These are phyloP conservation scores for Monascus purpureus DNA, from an alignment of 495 filamentous ascomycete genomes.

Conservation along the genomic window DNA sequence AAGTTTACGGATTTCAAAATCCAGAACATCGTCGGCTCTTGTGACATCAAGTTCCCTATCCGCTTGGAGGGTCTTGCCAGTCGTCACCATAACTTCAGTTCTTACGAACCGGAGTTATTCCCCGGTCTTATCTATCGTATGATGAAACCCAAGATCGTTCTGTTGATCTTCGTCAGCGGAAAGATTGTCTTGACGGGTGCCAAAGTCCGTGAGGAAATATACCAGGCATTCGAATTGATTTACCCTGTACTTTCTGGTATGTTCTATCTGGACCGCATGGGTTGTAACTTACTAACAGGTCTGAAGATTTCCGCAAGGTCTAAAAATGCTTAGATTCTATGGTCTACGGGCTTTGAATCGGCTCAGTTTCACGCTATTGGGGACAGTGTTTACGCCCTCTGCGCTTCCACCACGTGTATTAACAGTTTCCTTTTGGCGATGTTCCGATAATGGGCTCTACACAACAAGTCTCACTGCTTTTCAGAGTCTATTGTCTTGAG, in stretches of 20 bases:
- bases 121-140: constrained; percentile 99
- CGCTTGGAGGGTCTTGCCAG: constrained; percentile 89
- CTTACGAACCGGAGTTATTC: constrained; percentile 97
- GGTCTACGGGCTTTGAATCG: no score
- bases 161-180: constrained; percentile 95
- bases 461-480: constrained; percentile 9
- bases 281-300: constrained; percentile 16
- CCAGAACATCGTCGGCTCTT: constrained; percentile 98
- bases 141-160: constrained; percentile 99
- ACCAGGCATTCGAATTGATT: constrained; percentile 97
- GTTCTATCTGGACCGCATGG: constrained; percentile 6
- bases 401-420: constrained; percentile 44
- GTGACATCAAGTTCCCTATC: constrained; percentile 99
- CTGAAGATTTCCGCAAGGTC: constrained; percentile 53
- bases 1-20: constrained; percentile 99
- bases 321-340: constrained; percentile 18
- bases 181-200: constrained; percentile 98
- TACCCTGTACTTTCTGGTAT: constrained; percentile 92
- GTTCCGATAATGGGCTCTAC: constrained; percentile 29
- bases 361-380: no score
- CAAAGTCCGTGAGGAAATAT: constrained; percentile 98
- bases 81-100: constrained; percentile 98
- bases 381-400: constrained; percentile 24
- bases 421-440: constrained; percentile 38
- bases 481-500: not conserved